Percentiles rank a stretch among this genome's conserved stretches.
phyloP scores from a whole-genome alignment of 2,329 filamentous ascomycete species.

The Akanthomyces uredinophilus region DNA sequence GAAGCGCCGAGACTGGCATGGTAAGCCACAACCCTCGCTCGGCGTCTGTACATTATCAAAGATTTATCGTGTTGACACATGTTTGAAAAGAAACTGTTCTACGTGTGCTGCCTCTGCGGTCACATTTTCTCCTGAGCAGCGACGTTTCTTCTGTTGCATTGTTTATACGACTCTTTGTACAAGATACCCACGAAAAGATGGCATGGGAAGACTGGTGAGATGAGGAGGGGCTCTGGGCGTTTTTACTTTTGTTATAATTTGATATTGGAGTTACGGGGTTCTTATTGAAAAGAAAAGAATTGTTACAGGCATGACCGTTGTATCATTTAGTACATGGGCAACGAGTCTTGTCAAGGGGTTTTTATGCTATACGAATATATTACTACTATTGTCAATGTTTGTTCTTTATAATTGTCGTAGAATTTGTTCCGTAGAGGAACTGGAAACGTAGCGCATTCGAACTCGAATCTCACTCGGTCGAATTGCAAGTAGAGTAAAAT shows the following conservation, averaged over 20 bases:
- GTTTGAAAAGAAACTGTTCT: slow-evolving; percentile 70
- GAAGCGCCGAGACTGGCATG: slow-evolving; percentile 97
- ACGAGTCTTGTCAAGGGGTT: neutral
- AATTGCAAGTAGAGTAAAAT: neutral
- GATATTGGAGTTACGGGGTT: neutral
- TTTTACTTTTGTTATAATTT: neutral
- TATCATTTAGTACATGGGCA: neutral
- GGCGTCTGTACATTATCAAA: neutral
- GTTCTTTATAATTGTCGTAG: neutral
- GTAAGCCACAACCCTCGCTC: slow-evolving; percentile 47
- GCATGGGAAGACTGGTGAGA: neutral
- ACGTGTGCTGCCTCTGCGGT: slow-evolving; percentile 91
- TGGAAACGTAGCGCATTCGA: neutral
- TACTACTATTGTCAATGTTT: neutral
- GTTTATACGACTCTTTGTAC: slow-evolving; percentile 5
- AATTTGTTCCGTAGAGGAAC: neutral
- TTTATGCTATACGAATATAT: neutral
- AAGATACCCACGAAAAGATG: slow-evolving; percentile 9
- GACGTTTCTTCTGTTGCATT: slow-evolving; percentile 21
- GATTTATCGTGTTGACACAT: slow-evolving; percentile 2
- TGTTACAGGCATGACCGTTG: neutral
- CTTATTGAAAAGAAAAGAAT: neutral
- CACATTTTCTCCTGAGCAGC: slow-evolving; percentile 65
- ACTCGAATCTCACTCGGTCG: neutral
- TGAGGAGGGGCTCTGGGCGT: neutral